phyloP scores from a whole-genome alignment of 2,329 filamentous ascomycete genomes.

The Cladosporium sp. region DNA sequence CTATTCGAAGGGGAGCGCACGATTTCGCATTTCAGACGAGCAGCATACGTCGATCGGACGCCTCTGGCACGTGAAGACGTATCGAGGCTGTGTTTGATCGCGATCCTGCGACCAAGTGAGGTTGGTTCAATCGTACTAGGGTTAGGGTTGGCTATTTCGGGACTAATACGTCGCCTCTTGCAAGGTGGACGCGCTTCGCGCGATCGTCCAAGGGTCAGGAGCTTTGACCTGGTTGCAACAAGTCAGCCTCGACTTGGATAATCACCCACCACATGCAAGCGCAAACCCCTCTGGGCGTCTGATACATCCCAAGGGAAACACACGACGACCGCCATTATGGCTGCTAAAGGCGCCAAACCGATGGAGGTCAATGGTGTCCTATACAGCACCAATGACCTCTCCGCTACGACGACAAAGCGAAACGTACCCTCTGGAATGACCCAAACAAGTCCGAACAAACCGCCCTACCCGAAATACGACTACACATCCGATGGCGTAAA shows the following conservation, averaged over 20 bases:
- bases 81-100: too few species aligned
- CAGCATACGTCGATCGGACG: too few species aligned
- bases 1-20: too few species aligned
- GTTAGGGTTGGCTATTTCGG: too few species aligned
- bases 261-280: background rate
- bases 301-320: background rate
- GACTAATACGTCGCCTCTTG: background rate
- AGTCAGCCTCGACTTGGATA: too few species aligned
- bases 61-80: too few species aligned
- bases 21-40: too few species aligned
- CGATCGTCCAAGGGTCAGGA: constrained; percentile 6
- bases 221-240: background rate
- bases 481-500: constrained; percentile 74
- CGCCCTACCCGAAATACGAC: constrained; percentile 36
- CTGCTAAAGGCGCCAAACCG: constrained; percentile 7
- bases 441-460: constrained; percentile 29
- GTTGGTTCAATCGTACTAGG: too few species aligned
- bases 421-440: background rate
- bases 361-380: constrained; percentile 8
- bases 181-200: background rate
- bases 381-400: constrained; percentile 3
- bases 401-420: constrained; percentile 5
- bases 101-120: too few species aligned
- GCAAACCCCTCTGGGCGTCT: background rate
- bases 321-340: constrained; percentile 1